Evolutionary conservation across 176 grass and related monocot species (phyloP).

Genomic region (Alopecurus myosuroides): DNA sequence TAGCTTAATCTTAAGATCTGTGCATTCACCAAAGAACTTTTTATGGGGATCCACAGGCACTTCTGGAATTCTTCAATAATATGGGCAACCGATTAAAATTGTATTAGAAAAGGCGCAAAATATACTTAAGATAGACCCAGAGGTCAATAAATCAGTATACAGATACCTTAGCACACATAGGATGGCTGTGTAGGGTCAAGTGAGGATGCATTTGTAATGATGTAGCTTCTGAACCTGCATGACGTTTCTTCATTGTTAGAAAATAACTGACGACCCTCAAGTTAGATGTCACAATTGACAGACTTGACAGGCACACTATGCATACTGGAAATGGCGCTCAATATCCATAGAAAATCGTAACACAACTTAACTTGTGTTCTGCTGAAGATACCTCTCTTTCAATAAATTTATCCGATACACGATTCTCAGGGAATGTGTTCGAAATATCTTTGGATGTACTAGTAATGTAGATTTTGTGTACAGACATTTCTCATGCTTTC

Average conservation of each 20-base stretch:
- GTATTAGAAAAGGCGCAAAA: background rate
- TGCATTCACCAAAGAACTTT: slow-evolving; percentile 92
- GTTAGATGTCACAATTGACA: background rate
- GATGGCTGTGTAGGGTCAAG: slow-evolving; percentile 76
- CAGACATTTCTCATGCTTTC: too few species aligned
- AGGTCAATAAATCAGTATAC: background rate
- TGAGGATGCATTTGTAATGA: slow-evolving; percentile 70
- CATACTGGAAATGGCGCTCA: background rate
- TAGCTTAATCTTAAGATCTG: slow-evolving; percentile 90
- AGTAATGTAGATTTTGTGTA: too few species aligned
- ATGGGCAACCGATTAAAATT: slow-evolving; percentile 2
- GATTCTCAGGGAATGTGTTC: background rate
- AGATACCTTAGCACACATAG: slow-evolving; percentile 91
- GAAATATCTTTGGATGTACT: background rate
- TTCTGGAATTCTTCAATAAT: slow-evolving; percentile 91
- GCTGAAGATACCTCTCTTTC: background rate
- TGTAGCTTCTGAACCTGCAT: slow-evolving; percentile 7
- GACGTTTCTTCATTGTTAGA: background rate
- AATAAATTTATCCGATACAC: background rate
- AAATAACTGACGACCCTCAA: background rate
- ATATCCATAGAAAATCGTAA: too few species aligned
- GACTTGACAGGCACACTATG: background rate
- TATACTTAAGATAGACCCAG: background rate
- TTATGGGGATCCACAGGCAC: slow-evolving; percentile 66
- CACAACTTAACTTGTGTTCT: background rate